Evolutionary conservation across 2,329 filamentous ascomycete species (phyloP), one percentile per base, ranked within the genome.

Genomic region (Aaosphaeria pasadenensis): DNA sequence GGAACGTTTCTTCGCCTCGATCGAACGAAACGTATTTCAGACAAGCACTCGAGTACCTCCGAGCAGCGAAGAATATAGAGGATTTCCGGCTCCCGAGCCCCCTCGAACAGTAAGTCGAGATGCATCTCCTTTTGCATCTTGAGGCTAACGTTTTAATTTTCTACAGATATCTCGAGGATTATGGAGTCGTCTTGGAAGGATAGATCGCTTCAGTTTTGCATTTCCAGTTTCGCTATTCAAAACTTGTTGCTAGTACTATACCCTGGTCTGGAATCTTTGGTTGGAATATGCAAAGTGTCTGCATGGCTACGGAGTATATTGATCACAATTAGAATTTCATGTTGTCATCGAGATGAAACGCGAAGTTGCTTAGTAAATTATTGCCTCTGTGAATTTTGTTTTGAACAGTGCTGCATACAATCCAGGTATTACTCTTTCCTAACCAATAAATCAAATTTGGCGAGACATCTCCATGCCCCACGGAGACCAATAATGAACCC

Each of bases 1-100:
- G 77, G 11, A 80, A 79, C 47, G 75, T 77, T 1, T 76, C 74
- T 4, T 72, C 71, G 24, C 59, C 71, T 6, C 69, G 73, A 32
- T 57, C 62, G 36, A 77, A 77, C 49, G 67, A 75, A 52, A 63
- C 63, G 11, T 70, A 75, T 46, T 80, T 78, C 50, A 62, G 64
- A 13, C 65, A 73, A 55, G 78, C 78, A 0, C 60, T 80, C 42
- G 59, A 59, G 36, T 74, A 77, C 58, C 60, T 81, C 31, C 70
- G 73, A 48, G 64, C 63, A 46, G 77, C 77, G 5, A 58, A 62
- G 6, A 60, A 62, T n/a, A 64, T 76, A 9, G 60, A 68, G 13
- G 71, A 69, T 2, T 79, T 77, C 52, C 58, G 50, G 2, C 58
- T 80, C 31, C 69, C 73, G 24, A 50, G 64, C 4, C 74, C 78